Evolutionary conservation across 139 green algal species (phyloP), one percentile per base, ranked within the genome.

Genomic region (Chlorella sp.): DNA sequence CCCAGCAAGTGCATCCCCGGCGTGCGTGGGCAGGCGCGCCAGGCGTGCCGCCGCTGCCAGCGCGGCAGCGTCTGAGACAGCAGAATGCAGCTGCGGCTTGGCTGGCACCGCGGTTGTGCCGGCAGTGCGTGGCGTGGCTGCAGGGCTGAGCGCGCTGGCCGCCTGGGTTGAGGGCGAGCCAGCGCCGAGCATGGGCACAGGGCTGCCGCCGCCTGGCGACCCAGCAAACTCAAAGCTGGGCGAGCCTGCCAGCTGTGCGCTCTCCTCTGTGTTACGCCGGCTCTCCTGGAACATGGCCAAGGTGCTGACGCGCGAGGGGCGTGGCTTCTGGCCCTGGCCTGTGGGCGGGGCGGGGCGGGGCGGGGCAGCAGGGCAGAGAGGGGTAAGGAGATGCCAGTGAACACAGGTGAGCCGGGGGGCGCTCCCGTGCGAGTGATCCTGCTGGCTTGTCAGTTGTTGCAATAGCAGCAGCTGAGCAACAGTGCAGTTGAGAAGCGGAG

Each of bases 201-300:
- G 3, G 44, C 44, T 64, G 41, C 39, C 12, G 17, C 39, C 3
- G 25, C 15, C 23, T 25, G 41, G 26, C 9, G 44, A 25, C 6
- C 51, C 74, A 9, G 51, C 30, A 68, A 20, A 28, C n/a, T 34
- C 65, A 28, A 51, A 51, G 44, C 44, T 51, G 44, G 44, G 44
- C 7, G 44, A 51, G 44, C 44, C 44, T 51, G 44, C 44, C 6
- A 51, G 44, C 44, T n/a, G n/a, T n/a, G 44, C 44, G 44, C 44
- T 51, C 44, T 51, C 44, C 44, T 51, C 44, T 51, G 23, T 47
- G 30, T 28, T 67, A n/a, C 74, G 65, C 28, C 25, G 18, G 47
- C 74, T 55, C n/a, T 80, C 41, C n/a, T 65, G 74, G 30, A 80
- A 80, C 74, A 68, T 47, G 15, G 32, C n/a, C 51, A 80, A 30